Evolutionary conservation across 2,329 filamentous ascomycete genomes (phyloP).

Genomic region (Neofusicoccum sp.): DNA sequence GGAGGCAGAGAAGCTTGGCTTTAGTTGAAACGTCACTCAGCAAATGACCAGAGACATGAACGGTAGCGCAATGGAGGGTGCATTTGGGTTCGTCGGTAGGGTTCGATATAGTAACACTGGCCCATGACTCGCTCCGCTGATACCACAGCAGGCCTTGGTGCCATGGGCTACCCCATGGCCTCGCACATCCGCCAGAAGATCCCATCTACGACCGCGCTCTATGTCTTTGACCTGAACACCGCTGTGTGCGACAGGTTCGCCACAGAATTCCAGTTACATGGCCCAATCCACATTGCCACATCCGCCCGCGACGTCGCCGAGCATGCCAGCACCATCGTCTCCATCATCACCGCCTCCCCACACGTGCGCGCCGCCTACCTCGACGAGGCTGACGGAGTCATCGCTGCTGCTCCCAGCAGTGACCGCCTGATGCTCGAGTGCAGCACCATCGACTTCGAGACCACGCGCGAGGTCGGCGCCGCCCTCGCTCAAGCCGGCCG

Average conservation of each 20-base stretch:
- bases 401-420: conserved; percentile 24
- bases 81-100: background rate
- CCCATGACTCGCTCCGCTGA: too few species aligned
- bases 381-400: conserved; percentile 27
- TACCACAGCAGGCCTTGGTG: conserved; percentile 28
- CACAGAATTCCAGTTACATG: conserved; percentile 23
- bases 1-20: too few species aligned
- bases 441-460: conserved; percentile 33
- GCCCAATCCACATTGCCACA: conserved; percentile 26
- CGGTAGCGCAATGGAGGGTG: background rate
- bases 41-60: background rate
- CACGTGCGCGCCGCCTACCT: conserved; percentile 34
- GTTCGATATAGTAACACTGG: too few species aligned
- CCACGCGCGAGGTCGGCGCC: conserved; percentile 27
- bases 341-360: conserved; percentile 29
- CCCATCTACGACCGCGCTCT: conserved; percentile 24
- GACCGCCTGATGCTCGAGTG: conserved; percentile 30
- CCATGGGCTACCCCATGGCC: conserved; percentile 37
- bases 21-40: too few species aligned
- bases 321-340: conserved; percentile 28
- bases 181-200: conserved; percentile 31
- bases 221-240: conserved; percentile 31
- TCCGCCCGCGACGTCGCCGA: conserved; percentile 31
- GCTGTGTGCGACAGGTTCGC: conserved; percentile 27
- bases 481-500: conserved; percentile 19